A percentile compares a stretch with the other conserved stretches of the same genome.
phyloP scores from a whole-genome alignment of 2,329 filamentous ascomycete species.

The Penicillium digitatum region DNA sequence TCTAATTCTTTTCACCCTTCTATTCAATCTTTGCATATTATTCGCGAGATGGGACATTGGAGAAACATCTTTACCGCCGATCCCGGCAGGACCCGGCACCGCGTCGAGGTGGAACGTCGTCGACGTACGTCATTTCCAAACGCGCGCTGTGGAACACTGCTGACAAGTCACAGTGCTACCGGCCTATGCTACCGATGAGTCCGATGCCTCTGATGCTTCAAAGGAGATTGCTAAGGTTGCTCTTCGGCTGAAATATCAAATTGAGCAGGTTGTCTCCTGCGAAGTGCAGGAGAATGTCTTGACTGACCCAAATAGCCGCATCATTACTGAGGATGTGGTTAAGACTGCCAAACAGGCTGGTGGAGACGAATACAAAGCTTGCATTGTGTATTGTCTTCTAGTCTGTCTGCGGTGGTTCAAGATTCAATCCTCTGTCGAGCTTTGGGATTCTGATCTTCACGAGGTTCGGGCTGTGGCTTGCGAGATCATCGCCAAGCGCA shows the following conservation, averaged over 20 bases:
- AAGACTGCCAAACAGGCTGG: slow-evolving; percentile 78
- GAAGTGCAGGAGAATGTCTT: slow-evolving; percentile 75
- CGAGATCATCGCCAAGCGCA: slow-evolving; percentile 83
- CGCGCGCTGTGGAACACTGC: slow-evolving; percentile 3
- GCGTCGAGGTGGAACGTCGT: slow-evolving; percentile 37
- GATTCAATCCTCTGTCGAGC: slow-evolving; percentile 70
- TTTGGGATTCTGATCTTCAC: slow-evolving; percentile 90
- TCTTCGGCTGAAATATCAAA: slow-evolving; percentile 81
- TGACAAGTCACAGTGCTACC: slow-evolving; percentile 42
- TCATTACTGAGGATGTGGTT: slow-evolving; percentile 79
- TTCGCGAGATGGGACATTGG: slow-evolving; percentile 38
- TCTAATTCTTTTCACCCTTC: neutral
- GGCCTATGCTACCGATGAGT: slow-evolving; percentile 35
- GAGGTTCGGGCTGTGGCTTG: slow-evolving; percentile 74
- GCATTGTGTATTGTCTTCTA: slow-evolving; percentile 79
- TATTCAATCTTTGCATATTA: neutral
- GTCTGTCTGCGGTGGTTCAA: slow-evolving; percentile 73
- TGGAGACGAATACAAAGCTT: slow-evolving; percentile 66
- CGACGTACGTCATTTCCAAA: slow-evolving; percentile 37
- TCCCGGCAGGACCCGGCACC: slow-evolving; percentile 28
- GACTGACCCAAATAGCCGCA: slow-evolving; percentile 73
- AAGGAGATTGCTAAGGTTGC: slow-evolving; percentile 84
- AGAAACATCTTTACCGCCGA: slow-evolving; percentile 32
- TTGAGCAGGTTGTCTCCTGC: slow-evolving; percentile 85
- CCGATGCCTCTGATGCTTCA: slow-evolving; percentile 64